Evolutionary conservation across 2,329 filamentous ascomycete species (phyloP).

Genomic region (Parastagonospora avenae): DNA sequence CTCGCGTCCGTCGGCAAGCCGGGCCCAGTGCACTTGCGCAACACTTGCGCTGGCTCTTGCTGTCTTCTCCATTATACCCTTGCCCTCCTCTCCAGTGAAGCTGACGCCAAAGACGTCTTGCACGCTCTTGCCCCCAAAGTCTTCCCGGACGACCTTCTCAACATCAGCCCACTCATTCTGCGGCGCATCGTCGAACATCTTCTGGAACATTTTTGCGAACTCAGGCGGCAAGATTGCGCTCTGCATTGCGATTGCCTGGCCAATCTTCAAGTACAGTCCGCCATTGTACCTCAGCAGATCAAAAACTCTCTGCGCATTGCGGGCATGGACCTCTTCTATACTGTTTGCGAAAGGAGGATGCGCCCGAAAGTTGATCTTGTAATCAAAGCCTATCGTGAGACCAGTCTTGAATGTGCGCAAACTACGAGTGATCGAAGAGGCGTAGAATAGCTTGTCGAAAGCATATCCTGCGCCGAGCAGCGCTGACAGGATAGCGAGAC

Average conservation of each 20-base stretch:
- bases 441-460: slow-evolving; percentile 76
- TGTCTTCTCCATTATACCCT: slow-evolving; percentile 72
- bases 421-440: slow-evolving; percentile 77
- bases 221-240: slow-evolving; percentile 90
- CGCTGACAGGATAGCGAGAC: slow-evolving; percentile 67
- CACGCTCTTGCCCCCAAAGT: slow-evolving; percentile 75
- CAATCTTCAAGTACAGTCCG: slow-evolving; percentile 95
- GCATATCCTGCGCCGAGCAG: slow-evolving; percentile 68
- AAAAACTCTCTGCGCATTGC: slow-evolving; percentile 83
- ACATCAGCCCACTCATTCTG: slow-evolving; percentile 89
- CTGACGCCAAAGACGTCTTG: slow-evolving; percentile 94
- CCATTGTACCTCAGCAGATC: slow-evolving; percentile 84
- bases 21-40: slow-evolving; percentile 95
- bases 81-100: slow-evolving; percentile 69
- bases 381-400: slow-evolving; percentile 82
- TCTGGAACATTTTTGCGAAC: slow-evolving; percentile 93
- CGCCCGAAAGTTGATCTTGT: slow-evolving; percentile 93
- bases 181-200: slow-evolving; percentile 97
- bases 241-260: slow-evolving; percentile 98
- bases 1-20: slow-evolving; percentile 82
- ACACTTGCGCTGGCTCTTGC: slow-evolving; percentile 85
- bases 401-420: slow-evolving; percentile 81
- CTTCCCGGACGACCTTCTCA: slow-evolving; percentile 81
- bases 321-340: slow-evolving; percentile 77
- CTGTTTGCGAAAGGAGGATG: slow-evolving; percentile 75